phyloP scores from a whole-genome alignment of 352 stramenopile genomes.

The Globisporangium emineosum region DNA sequence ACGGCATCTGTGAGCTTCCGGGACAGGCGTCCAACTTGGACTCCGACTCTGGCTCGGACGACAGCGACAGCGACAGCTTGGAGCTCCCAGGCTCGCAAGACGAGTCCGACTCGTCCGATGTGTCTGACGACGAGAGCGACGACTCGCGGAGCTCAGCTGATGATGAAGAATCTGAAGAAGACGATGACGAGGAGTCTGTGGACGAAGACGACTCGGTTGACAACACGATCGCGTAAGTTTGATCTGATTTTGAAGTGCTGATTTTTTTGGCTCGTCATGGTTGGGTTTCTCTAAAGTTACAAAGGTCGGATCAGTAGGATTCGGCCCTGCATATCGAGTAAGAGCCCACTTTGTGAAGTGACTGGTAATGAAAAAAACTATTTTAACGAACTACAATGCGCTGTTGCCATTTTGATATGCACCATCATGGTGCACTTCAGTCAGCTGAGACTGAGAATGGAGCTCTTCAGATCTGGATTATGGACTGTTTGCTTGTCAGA shows the following conservation, averaged over 20 bases:
- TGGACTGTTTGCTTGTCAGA: no score
- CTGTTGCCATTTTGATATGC: no score
- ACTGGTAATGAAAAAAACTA: no score
- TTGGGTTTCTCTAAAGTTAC: background rate
- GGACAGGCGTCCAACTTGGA: constrained; percentile 12
- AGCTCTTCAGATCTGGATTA: no score
- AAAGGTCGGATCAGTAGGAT: background rate
- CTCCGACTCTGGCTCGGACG: constrained; percentile 12
- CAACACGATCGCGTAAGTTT: constrained; percentile 1
- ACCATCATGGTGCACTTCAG: no score
- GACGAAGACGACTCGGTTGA: constrained; percentile 1
- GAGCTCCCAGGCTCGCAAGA: constrained; percentile 7
- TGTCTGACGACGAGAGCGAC: constrained; percentile 9
- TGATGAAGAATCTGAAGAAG: constrained; percentile 13
- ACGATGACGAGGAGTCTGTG: constrained; percentile 1
- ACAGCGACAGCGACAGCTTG: constrained; percentile 13
- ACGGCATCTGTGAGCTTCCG: constrained; percentile 36
- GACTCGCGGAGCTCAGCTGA: constrained; percentile 10
- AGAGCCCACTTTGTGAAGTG: no score
- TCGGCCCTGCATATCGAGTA: no score
- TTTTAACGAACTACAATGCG: no score
- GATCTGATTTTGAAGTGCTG: background rate
- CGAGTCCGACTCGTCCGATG: background rate
- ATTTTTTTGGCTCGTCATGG: background rate
- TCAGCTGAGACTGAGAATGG: no score